Evolutionary conservation across 371 early-diverging fungal species (phyloP).

Genomic region (Chytridium lagenaria): DNA sequence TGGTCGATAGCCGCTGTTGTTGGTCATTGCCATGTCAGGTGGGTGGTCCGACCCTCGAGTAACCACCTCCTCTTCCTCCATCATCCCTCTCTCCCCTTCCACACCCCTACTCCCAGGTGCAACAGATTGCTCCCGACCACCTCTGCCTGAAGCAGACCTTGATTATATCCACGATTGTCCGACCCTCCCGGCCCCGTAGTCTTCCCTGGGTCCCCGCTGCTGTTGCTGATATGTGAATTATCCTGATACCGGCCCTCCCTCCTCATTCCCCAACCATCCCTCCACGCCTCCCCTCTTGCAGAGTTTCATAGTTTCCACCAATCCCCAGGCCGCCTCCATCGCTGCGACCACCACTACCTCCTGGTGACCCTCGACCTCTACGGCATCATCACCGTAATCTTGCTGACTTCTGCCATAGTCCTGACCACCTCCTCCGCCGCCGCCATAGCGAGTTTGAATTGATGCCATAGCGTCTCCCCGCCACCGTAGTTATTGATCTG

Average conservation of each 20-base stretch:
- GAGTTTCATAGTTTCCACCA: background rate
- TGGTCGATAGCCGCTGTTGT: slow-evolving; percentile 1
- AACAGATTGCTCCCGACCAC: slow-evolving; percentile 1
- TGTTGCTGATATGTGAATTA: background rate
- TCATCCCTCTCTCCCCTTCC: background rate
- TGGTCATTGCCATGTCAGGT: slow-evolving; percentile 5
- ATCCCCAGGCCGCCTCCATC: slow-evolving; percentile 8
- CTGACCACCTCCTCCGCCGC: background rate
- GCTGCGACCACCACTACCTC: background rate
- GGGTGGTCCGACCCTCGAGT: slow-evolving; percentile 4
- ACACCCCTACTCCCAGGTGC: background rate
- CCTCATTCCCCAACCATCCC: background rate
- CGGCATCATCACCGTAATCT: background rate
- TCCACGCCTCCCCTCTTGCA: background rate
- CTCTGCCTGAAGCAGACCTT: background rate
- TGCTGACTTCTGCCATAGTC: background rate
- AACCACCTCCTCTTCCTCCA: background rate
- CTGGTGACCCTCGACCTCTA: background rate
- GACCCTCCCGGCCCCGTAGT: background rate
- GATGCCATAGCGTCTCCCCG: too few species aligned
- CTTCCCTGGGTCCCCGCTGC: background rate
- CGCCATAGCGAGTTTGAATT: too few species aligned
- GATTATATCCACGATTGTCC: background rate
- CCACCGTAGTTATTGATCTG: too few species aligned
- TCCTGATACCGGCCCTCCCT: too few species aligned